Evolutionary conservation across 2,329 filamentous ascomycete genomes (phyloP), one percentile per base, ranked within the genome.

Genomic region (Phoma sp.): DNA sequence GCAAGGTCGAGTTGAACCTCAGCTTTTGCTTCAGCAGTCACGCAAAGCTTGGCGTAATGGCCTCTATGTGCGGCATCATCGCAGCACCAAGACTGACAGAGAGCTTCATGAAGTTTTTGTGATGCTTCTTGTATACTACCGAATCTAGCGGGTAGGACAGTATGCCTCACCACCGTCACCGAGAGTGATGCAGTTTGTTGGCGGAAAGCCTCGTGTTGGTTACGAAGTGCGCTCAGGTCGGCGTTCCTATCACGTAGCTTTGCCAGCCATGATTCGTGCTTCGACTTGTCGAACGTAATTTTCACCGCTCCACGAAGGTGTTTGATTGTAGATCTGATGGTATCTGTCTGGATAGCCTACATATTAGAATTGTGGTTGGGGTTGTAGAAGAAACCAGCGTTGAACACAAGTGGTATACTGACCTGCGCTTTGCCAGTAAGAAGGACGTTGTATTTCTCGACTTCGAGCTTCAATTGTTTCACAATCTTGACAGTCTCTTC

Each of bases 1-100:
- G 61, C 67, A 17, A 69, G 57, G 33, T 69, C 65, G 5, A 71
- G 57, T 3, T 51, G 55, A 2, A 71, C 65, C 48, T 60, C 61
- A 19, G 44, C 22, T 12, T 55, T 24, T 0, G 58, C 61, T 38
- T 68, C 50, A n/a, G 62, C 61, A 25, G 65, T 58, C 2, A 70
- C 49, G 24, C 63, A 67, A 5, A 71, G 40, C 52, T 69, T 69
- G 2, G 68, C 68, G 33, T 58, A 54, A 33, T 69, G 68, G 2
- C 53, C 57, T 9, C 53, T 38, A 37, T 70, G 66, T 10, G 44
- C 32, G 2, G 47, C 24, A 27, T 68, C 54, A 9, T 58, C 51
- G 37, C 67, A 69, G 27, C 57, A 64, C 64, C 65, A 69, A 1
- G 63, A 62, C n/a, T 50, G 35, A 8, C 56, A 62, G 5, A 69